Evolutionary conservation across 179 eudicot genomes (phyloP), one percentile per base, ranked within the genome.

Genomic region (Beta corolliflora): DNA sequence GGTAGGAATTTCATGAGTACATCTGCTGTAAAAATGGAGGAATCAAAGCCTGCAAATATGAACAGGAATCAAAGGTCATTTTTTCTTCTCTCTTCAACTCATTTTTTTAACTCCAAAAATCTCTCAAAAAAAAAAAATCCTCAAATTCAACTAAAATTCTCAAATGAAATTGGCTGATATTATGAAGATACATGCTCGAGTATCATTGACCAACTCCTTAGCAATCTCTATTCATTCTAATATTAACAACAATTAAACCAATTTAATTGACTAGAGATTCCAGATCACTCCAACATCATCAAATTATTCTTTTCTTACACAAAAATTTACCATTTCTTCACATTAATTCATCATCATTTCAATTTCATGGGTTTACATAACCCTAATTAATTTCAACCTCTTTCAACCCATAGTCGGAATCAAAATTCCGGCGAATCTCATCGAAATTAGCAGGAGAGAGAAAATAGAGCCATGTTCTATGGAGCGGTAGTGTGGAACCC

Each of bases 401-500:
- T 5, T 48, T 48, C 52, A 48, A 7, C 52, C 52, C 7, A 3
- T 25, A 0, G 25, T 31, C 36, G 36, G 36, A 31, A 31, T 31
- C 36, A 31, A 31, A 46, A 36, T 45, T 64, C 16, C 16, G 15
- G 25, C 66, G 16, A 64, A 29, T 64, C 23, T 9, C 25, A 69
- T 21, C 75, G 59, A 12, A 72, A 13, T 50, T 0, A 23, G 13
- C 0, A 19, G n/a, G 74, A 46, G 74, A 54, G 7, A 48, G 7
- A 56, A 19, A 18, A 25, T 31, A 21, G 65, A 91, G 92, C 79
- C 88, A 97, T 94, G 98, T 96, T 96, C 91, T 96, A 91, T 87
- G 98, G 98, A 53, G 82, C 94, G 36, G 89, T 86, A 84, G 94
- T 81, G 55, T 97, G 97, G 97, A 97, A 97, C 88, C 98, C 98